Base-by-base conservation (phyloP, 352 stramenopile species). In the Pythium guiyangense region DNA sequence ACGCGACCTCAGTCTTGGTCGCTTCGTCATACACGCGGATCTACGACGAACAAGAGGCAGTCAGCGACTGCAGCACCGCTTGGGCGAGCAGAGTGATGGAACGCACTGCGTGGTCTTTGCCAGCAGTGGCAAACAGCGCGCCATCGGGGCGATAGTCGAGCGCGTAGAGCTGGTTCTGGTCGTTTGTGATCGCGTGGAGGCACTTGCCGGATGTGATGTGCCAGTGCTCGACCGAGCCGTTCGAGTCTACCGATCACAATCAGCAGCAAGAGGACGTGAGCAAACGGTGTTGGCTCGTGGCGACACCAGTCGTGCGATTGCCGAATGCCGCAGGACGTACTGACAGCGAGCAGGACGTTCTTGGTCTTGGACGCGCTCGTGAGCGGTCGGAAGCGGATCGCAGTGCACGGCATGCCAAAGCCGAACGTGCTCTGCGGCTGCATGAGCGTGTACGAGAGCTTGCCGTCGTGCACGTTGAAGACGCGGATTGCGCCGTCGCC, bases 151-250 rank as follows among this genome's bases (percentile, higher is more conserved):
- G 81, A 60, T 97, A 97, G 66, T 96, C 85, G 3, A 97, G 76
- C 45, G 86, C 86, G 60, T 96, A 97, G 14, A 97, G 66, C 60
- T 96, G 90, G 62, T 96, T 95, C 53, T 91, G 61, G 43, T 84
- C 77, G 64, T 94, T 81, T n/a, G 60, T 77, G 70, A 97, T 95
- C n/a, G 84, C 77, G 64, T 94, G 87, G 43, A 97, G 74, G 65
- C 88, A 97, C 66, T 97, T 96, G 51, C 88, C 84, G 4, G 84
- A 96, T 22, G 91, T 97, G 54, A 97, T 90, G 66, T 97, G 91
- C 90, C 90, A 97, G 63, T 97, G 88, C 58, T 96, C 82, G 34
- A 97, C 84, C 17, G 79, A 91, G 20, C 90, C 88, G 50, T 92
- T 91, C 31, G 83, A 90, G 66, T 94, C 85, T 89, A 35, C 6